Base-by-base conservation (phyloP, 306 rosid species). In the Rosa chinensis region DNA sequence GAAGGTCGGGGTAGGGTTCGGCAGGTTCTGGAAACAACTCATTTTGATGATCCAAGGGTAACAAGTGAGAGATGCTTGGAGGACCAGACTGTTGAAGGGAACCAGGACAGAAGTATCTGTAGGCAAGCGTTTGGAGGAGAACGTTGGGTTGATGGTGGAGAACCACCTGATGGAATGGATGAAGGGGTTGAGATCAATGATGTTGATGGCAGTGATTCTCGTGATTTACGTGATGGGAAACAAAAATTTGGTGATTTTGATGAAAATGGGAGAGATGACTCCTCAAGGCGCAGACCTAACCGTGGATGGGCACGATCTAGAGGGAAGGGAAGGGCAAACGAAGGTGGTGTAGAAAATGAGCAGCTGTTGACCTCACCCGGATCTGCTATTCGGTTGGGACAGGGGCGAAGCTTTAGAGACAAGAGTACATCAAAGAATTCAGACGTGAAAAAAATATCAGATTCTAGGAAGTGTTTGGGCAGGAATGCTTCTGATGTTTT, bases 241-340 rank as follows among this genome's bases (percentile, higher is more conserved):
- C 77, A 73, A 63, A 93, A 85, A 85, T 59, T 75, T 72, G 88
- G 90, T 56, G 99, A 93, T 58, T 76, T 86, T 70, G 99, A 93
- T 75, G 99, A 96, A 76, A 91, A 52, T 81, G 86, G 82, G 66
- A 86, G 94, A 82, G 98, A 91, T 55, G 97, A 96, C 66, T 81
- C 98, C 44, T 76, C 91, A 69, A 87, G 94, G 86, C 94, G 97
- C 79, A 94, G 90, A 78, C 71, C 79, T 47, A 90, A 84, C 77
- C 99, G 98, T 76, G 93, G 90, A 77, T 86, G 73, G 89, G 79
- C 80, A 74, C 90, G 89, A 87, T 83, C 93, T 70, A 82, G 87
- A 85, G 94, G 96, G 72, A 96, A 91, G 90, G 96, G 89, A 85
- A 93, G 93, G 85, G 70, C 81, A 37, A 86, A 84, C 63, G 99